Percentiles rank a stretch among this genome's conserved stretches.
Evolutionary conservation across 164 flowering plant species (phyloP).

Genomic region (Paratinospora sagittata): DNA sequence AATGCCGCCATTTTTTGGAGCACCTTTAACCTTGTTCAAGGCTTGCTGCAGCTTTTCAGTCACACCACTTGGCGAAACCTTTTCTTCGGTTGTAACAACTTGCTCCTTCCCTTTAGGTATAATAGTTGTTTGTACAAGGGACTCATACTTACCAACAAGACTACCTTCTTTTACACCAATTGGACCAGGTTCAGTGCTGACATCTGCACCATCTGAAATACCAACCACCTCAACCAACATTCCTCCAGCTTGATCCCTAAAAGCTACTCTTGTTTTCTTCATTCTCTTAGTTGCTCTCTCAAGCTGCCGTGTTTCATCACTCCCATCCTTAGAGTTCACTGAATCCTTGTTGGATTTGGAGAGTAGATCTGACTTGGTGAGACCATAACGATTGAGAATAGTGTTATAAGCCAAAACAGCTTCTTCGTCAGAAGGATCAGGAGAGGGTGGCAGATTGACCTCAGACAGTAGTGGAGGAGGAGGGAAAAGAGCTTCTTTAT

Average conservation of each 20-base stretch:
- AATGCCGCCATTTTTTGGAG: slow-evolving; percentile 58
- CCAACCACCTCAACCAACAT: slow-evolving; percentile 90
- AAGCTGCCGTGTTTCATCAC: slow-evolving; percentile 14
- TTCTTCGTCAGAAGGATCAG: slow-evolving; percentile 94
- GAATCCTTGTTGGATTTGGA: slow-evolving; percentile 18
- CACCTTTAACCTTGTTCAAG: slow-evolving; percentile 67
- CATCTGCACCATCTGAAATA: slow-evolving; percentile 88
- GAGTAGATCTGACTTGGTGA: slow-evolving; percentile 33
- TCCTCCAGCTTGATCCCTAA: slow-evolving; percentile 90
- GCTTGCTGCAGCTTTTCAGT: slow-evolving; percentile 74
- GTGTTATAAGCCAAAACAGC: slow-evolving; percentile 90
- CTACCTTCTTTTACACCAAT: slow-evolving; percentile 95
- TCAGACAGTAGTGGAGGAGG: slow-evolving; percentile 57
- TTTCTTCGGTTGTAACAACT: slow-evolving; percentile 35
- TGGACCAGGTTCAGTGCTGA: slow-evolving; percentile 95
- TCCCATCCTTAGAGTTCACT: slow-evolving; percentile 21
- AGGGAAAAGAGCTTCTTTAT: slow-evolving; percentile 77
- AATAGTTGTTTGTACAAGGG: slow-evolving; percentile 79
- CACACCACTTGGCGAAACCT: slow-evolving; percentile 47
- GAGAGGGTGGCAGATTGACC: slow-evolving; percentile 67
- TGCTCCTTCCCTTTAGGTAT: slow-evolving; percentile 84
- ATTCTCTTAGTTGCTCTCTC: slow-evolving; percentile 61
- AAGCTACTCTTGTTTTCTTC: slow-evolving; percentile 60
- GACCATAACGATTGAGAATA: slow-evolving; percentile 64
- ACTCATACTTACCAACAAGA: slow-evolving; percentile 95